Base-by-base conservation (phyloP, 371 early-diverging fungal species). In the Ordospora colligata region DNA sequence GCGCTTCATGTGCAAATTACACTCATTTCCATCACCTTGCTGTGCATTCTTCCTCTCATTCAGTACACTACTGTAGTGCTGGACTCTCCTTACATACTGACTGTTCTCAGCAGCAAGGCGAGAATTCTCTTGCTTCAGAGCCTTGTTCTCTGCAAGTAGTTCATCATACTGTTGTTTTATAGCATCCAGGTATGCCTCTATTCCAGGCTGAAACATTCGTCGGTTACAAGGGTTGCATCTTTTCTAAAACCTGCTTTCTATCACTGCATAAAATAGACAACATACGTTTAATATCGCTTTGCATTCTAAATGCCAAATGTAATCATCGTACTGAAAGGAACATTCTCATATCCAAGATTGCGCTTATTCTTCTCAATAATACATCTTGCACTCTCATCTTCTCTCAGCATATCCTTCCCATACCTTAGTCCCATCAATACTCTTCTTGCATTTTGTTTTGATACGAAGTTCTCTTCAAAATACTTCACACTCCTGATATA, bases 161-260 rank as follows among this genome's bases (percentile, higher is more conserved):
- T 32, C 23, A 32, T 70, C 62, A 25, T 70, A 70, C 62, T 70
- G 70, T 46, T 70, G 70, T 32, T 70, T 70, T 44, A 70, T 70
- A 27, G 70, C 70, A 43, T 70, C 70, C 40, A 70, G 17, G 25
- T 70, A 70, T 19, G 70, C 58, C 23, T 53, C 58, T 40, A 70
- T 53, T 27, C 58, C 70, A 44, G 70, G 70, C 58, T 70, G 70
- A 58, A 50, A 70, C 70, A 70, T 70, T 12, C 11, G 32, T 32
- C 1, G 32, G 2, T 5, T 37, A 14, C 40, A 58, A 37, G 58
- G 58, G 58, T 7, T 37, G 14, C 3, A 11, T 37, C 2, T 7
- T 2, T 19, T 11, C 17, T n/a, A 37, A 58, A 58, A 32, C 40
- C 58, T 25, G 5, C 37, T 58, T 32, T 37, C 25, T 58, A 7